Evolutionary conservation across 371 early-diverging fungal genomes (phyloP), one percentile per base, ranked within the genome.

Genomic region (Rhizopus arrhizus): DNA sequence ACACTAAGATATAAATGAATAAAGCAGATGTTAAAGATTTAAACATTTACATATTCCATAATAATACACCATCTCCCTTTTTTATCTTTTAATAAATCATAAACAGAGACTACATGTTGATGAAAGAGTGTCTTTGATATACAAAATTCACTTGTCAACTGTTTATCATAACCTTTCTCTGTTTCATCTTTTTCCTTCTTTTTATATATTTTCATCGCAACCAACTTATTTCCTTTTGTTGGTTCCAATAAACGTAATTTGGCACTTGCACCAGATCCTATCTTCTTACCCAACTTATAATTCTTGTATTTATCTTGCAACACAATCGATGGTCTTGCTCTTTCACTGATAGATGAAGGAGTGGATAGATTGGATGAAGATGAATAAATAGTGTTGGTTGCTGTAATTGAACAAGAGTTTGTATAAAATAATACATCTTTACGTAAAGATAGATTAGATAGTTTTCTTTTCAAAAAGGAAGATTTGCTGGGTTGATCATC

Each of bases 131-230:
- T 71, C 28, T 75, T 80, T 34, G 78, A 74, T 35, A 91, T 91
- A 62, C 90, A 90, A 58, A 84, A 91, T 65, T 91, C 91, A 57
- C 79, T 77, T 4, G 86, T 80, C 70, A 90, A 61, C 8, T 82
- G 78, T 53, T 89, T 85, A 61, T 87, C 75, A 61, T 89, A 91
- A 16, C 73, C 73, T 45, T 74, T 77, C 58, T 74, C 68, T 4
- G 76, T 67, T 61, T 89, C 89, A 34, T 81, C 78, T 46, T 75
- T 58, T 12, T 69, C 46, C 34, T 59, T 52, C 52, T 79, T 77
- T 35, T 76, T 73, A 72, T 89, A 89, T 53, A 85, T 86, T 68
- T 89, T 71, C 54, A 66, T 58, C 9, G 68, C 70, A 15, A 68
- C 62, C 7, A 53, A 43, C n/a, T 13, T 16, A n/a, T 58, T 57